Evolutionary conservation across 202 grass and related monocot genomes (phyloP).

Genomic region (Zizania palustris): DNA sequence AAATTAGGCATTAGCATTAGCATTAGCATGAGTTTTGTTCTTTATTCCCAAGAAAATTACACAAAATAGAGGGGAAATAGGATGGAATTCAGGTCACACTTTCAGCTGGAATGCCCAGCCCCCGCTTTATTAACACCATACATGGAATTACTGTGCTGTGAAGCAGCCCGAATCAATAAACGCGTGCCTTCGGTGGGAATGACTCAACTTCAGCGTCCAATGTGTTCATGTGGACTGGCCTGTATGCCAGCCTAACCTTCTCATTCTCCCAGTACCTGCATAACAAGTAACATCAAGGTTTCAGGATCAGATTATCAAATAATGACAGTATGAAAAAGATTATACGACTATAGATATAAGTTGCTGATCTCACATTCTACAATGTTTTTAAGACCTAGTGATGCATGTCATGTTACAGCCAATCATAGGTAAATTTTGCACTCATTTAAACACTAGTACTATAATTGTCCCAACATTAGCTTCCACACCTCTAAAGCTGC

Average conservation of each 20-base stretch:
- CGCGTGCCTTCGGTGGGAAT: conserved; percentile 70
- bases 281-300: conserved; percentile 13
- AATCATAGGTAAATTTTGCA: neutral
- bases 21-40: conserved; percentile 37
- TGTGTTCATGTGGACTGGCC: conserved; percentile 80
- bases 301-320: neutral
- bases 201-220: conserved; percentile 59
- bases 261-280: conserved; percentile 71
- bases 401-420: neutral
- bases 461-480: neutral
- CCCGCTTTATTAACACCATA: conserved; percentile 51
- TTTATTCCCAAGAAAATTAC: conserved; percentile 43
- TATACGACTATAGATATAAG: neutral
- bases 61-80: neutral
- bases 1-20: conserved; percentile 36
- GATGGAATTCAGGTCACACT: conserved; percentile 7
- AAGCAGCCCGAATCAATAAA: conserved; percentile 44
- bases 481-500: neutral
- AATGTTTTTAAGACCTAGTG: neutral
- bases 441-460: neutral
- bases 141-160: conserved; percentile 26
- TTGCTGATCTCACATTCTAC: neutral
- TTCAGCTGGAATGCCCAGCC: conserved; percentile 37
- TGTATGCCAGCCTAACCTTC: conserved; percentile 62
- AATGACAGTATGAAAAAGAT: neutral